A percentile compares a stretch with the other conserved stretches of the same genome.
phyloP scores from a whole-genome alignment of 1,284 basidiomycete species.

The Chalciporus sp. region DNA sequence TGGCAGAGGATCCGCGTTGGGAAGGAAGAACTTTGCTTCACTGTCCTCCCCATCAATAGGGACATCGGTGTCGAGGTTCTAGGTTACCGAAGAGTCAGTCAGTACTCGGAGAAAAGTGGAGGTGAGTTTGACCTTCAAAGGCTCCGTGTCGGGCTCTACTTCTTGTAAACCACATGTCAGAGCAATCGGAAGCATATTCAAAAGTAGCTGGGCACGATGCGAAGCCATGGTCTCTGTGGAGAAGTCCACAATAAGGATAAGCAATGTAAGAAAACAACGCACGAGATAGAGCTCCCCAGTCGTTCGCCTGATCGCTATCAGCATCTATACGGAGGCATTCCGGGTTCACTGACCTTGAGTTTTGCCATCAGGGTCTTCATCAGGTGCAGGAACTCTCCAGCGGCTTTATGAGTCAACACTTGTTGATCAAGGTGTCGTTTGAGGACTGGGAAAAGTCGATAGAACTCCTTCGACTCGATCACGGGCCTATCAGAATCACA shows the following conservation, averaged over 20 bases:
- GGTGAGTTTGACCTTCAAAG: constrained; percentile 44
- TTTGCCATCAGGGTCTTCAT: constrained; percentile 70
- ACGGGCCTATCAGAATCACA: constrained; percentile 47
- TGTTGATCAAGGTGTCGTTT: constrained; percentile 52
- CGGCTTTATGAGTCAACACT: constrained; percentile 48
- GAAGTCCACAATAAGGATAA: neutral
- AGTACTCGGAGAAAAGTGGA: rapidly evolving
- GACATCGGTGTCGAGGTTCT: constrained; percentile 55
- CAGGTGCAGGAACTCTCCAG: constrained; percentile 55
- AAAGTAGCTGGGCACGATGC: constrained; percentile 53
- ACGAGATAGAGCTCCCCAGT: constrained; percentile 67
- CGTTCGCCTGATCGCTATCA: constrained; percentile 47
- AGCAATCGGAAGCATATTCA: constrained; percentile 45
- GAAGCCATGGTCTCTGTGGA: constrained; percentile 55
- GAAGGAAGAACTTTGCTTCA: constrained; percentile 2
- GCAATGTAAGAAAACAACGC: constrained; percentile 15
- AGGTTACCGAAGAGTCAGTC: neutral
- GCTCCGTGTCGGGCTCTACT: constrained; percentile 46
- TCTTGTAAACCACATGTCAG: constrained; percentile 50
- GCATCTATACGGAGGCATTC: neutral
- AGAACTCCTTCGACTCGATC: constrained; percentile 62
- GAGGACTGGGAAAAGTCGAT: constrained; percentile 49
- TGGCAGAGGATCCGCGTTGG: constrained; percentile 35
- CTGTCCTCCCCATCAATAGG: constrained; percentile 31
- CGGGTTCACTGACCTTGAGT: constrained; percentile 46